Conservation (phyloP, 1,284 basidiomycete species). For the Ceratobasidium sp. region DNA sequence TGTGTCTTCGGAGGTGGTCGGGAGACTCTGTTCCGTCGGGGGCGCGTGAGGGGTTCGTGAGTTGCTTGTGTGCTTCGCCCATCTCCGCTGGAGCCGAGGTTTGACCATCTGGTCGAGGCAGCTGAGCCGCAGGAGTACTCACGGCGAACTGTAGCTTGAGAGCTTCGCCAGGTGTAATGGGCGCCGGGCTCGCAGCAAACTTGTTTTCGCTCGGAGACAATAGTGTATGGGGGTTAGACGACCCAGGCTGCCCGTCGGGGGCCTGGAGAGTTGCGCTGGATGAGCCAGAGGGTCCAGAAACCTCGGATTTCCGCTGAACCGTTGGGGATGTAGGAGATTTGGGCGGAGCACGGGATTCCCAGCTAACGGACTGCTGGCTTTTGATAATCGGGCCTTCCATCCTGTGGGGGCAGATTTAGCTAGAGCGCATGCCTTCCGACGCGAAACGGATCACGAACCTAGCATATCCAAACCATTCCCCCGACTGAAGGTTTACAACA, state of each 20-base stretch:
- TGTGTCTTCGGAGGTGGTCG: constrained; percentile 27
- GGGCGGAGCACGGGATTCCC: constrained; percentile 51
- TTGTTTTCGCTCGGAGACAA: constrained; percentile 62
- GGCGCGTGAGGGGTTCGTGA: constrained; percentile 40
- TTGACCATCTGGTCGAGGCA: constrained; percentile 47
- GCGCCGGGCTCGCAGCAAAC: constrained; percentile 60
- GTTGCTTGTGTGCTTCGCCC: constrained; percentile 56
- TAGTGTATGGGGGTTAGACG: constrained; percentile 50
- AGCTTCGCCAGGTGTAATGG: constrained; percentile 51
- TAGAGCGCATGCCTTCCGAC: background rate
- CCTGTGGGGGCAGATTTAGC: constrained; percentile 57
- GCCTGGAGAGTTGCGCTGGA: constrained; percentile 8
- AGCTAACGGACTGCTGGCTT: constrained; percentile 49
- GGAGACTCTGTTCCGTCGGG: constrained; percentile 7
- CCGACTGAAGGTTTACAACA: constrained; percentile 48
- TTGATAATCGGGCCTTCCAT: constrained; percentile 71
- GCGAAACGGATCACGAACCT: constrained; percentile 62
- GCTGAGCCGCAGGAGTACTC: constrained; percentile 7
- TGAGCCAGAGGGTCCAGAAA: background rate
- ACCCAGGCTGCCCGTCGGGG: background rate
- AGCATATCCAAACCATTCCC: constrained; percentile 78
- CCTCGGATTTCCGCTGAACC: constrained; percentile 32
- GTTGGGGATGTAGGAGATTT: constrained; percentile 37
- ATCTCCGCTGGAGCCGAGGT: constrained; percentile 70
- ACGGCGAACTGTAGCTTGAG: constrained; percentile 26